Base-by-base conservation (phyloP, 345 rosid genomes). In the Citrus reticulata region DNA sequence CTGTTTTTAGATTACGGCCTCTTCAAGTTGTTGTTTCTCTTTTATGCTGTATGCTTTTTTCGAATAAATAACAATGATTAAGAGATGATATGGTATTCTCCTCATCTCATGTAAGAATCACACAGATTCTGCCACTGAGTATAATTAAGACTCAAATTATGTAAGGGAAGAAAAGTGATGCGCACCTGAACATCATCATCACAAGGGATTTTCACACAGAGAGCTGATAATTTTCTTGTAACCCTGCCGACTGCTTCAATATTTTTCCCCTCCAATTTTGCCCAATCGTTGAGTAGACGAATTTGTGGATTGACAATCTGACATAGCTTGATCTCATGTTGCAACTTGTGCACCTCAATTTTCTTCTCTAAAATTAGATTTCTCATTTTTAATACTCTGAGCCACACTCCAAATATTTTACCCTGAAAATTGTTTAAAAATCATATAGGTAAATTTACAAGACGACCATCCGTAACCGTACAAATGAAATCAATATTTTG, bases 121-220 rank as follows among this genome's bases (percentile, higher is more conserved):
- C 39, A 7, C 39, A 37, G 39, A 37, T 37, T 37, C 9, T 7
- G 39, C 9, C 39, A 37, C 39, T 7, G 8, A 37, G 39, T 37
- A 37, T 37, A 37, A 37, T 7, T 37, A 37, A 54, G 19, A 17
- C 22, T 54, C 57, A 17, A 17, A 54, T 17, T 54, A 8, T 49
- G 13, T 4, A 1, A 55, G 5, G n/a, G 1, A 60, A n/a, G 19
- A 73, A 46, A 73, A 20, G 1, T 8, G 6, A 7, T 9, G 40
- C 73, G 93, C 95, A 95, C 95, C 94, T 82, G 82, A 51, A 86
- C 92, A 30, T 84, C 91, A 4, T 91, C 87, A 6, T 63, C 40
- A 19, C 88, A 77, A 11, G 97, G 93, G 40, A 90, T 75, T 32
- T 83, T 81, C 37, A 83, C 34, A 13, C 90, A 85, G 7, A 90